Percentiles rank a stretch among this genome's conserved stretches.
These are phyloP conservation scores for Alloteropsis semialata DNA, from an alignment of 176 grass and related monocot genomes.

Conservation along the genomic window DNA sequence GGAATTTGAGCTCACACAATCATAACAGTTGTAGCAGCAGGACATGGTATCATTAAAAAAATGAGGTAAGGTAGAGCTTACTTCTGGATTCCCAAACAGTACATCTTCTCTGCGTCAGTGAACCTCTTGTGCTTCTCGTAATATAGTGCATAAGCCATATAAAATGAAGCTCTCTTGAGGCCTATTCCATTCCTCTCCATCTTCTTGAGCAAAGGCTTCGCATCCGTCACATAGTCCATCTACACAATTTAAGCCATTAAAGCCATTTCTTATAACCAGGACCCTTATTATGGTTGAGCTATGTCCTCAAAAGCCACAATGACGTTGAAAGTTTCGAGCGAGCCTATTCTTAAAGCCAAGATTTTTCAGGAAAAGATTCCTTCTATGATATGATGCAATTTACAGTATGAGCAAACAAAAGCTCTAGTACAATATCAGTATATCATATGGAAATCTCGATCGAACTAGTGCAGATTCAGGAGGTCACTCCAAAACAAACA, in stretches of 20 bases:
- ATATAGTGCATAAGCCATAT: constrained; percentile 85
- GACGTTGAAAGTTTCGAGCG: not conserved
- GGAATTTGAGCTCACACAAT: not conserved
- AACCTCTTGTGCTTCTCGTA: constrained; percentile 87
- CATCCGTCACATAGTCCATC: constrained; percentile 93
- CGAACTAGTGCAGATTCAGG: not conserved
- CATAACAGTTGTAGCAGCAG: not conserved
- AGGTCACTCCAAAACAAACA: not conserved
- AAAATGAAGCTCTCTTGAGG: constrained; percentile 70
- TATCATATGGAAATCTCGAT: not conserved
- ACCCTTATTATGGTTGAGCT: not conserved
- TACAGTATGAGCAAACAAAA: not conserved
- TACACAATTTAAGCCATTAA: constrained; percentile 9
- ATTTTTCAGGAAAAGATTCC: not conserved
- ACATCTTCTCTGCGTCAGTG: constrained; percentile 70
- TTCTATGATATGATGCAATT: not conserved
- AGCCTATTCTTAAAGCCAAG: not conserved
- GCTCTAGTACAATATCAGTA: not conserved
- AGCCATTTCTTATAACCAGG: not conserved
- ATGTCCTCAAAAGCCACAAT: not conserved
- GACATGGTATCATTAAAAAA: not conserved
- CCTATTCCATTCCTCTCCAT: constrained; percentile 83
- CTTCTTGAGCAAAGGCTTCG: constrained; percentile 76
- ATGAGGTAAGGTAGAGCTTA: constrained; percentile 38
- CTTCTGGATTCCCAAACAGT: constrained; percentile 64